phyloP scores from a whole-genome alignment of 164 flowering plant genomes.

The Vitis riparia region DNA sequence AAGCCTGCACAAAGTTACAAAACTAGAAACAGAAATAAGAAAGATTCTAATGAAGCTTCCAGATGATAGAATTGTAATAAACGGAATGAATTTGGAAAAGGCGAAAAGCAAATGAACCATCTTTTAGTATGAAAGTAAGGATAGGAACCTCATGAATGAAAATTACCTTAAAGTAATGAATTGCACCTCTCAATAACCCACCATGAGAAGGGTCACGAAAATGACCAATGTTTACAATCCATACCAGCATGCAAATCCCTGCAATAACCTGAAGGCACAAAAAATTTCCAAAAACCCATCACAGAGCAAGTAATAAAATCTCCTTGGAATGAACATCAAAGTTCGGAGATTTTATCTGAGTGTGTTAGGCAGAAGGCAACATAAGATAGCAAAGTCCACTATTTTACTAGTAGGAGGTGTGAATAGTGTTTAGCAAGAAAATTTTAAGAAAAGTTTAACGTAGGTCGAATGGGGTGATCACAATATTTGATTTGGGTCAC shows the following conservation, averaged over 20 bases:
- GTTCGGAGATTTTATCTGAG: background rate
- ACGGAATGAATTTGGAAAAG: background rate
- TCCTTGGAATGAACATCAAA: background rate
- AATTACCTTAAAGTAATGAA: constrained; percentile 94
- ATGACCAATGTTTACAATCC: constrained; percentile 97
- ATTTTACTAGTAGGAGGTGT: background rate
- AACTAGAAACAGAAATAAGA: too few species aligned
- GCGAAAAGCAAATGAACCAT: background rate
- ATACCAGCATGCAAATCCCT: constrained; percentile 90
- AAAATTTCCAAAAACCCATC: background rate
- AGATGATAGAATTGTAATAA: too few species aligned
- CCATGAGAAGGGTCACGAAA: constrained; percentile 98
- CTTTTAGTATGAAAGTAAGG: background rate
- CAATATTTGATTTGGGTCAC: background rate
- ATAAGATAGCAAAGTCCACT: background rate
- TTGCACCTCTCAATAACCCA: constrained; percentile 88
- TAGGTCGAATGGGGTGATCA: too few species aligned
- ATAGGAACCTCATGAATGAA: background rate
- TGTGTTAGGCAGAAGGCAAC: background rate
- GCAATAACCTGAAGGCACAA: constrained; percentile 78
- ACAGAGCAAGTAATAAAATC: constrained; percentile 1
- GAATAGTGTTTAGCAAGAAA: background rate
- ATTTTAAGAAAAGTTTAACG: background rate
- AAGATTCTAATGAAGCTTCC: background rate
- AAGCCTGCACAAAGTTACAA: too few species aligned